Percentiles rank a stretch among this genome's conserved stretches.
phyloP scores from a whole-genome alignment of 345 rosid genomes.

The Durio zibethinus region DNA sequence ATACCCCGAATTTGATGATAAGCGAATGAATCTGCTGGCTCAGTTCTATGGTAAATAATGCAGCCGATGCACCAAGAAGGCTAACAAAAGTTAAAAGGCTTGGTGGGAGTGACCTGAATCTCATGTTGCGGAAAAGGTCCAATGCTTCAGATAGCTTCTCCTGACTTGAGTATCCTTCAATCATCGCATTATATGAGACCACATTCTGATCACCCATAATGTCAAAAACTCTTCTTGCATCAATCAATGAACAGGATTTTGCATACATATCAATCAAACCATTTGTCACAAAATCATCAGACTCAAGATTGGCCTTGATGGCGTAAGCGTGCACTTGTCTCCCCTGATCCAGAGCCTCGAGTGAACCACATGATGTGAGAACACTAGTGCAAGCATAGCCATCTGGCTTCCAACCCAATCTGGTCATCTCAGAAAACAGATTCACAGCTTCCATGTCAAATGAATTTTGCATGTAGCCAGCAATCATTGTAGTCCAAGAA shows the following conservation, averaged over 20 bases:
- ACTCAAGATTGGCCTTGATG: constrained; percentile 53
- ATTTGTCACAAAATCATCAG: constrained; percentile 53
- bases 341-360: constrained; percentile 48
- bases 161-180: constrained; percentile 71
- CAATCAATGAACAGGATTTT: constrained; percentile 48
- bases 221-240: constrained; percentile 60
- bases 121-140: constrained; percentile 55
- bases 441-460: constrained; percentile 53
- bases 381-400: constrained; percentile 62
- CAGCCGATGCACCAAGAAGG: constrained; percentile 61
- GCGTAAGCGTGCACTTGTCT: constrained; percentile 64
- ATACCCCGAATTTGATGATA: constrained; percentile 50
- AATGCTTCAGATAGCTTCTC: constrained; percentile 51
- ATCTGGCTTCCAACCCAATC: constrained; percentile 51
- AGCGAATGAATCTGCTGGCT: constrained; percentile 70
- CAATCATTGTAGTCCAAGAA: constrained; percentile 70
- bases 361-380: constrained; percentile 68
- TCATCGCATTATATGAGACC: constrained; percentile 65
- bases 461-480: constrained; percentile 67
- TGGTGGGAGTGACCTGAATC: constrained; percentile 43
- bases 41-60: constrained; percentile 41
- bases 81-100: constrained; percentile 70
- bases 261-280: constrained; percentile 75
- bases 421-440: constrained; percentile 46
- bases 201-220: constrained; percentile 36